These are phyloP conservation scores for Allomyces javanicus DNA, from an alignment of 192 early-diverging fungal species.

Conservation along the genomic window DNA sequence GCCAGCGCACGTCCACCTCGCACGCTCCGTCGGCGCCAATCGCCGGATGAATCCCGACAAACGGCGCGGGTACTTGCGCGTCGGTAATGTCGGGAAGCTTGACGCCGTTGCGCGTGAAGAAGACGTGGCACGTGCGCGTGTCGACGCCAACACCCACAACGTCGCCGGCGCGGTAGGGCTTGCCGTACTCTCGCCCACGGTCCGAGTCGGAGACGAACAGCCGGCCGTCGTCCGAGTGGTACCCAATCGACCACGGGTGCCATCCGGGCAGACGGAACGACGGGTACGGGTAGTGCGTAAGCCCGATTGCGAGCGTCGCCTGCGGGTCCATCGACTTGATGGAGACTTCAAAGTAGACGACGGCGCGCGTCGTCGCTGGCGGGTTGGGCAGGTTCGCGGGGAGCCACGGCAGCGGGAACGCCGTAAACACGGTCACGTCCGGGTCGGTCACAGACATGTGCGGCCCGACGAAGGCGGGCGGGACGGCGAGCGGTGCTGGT, in stretches of 20 bases:
- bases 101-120: constrained; percentile 8
- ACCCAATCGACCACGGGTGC: constrained; percentile 16
- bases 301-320: constrained; percentile 13
- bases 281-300: constrained; percentile 16
- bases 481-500: not conserved
- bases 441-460: no score
- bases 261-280: constrained; percentile 24
- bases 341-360: not conserved
- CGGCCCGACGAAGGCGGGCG: not conserved
- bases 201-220: constrained; percentile 14
- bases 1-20: constrained; percentile 2
- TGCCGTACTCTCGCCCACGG: constrained; percentile 6
- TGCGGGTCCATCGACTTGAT: not conserved
- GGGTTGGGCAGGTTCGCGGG: no score
- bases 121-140: constrained; percentile 4
- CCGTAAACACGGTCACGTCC: no score
- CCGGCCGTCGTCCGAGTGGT: constrained; percentile 25
- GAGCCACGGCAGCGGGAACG: no score
- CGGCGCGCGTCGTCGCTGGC: not conserved
- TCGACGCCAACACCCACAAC: constrained; percentile 15
- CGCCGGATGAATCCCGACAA: constrained; percentile 3
- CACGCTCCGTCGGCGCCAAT: constrained; percentile 10
- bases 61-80: not conserved
- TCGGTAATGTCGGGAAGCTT: not conserved
- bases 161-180: constrained; percentile 8